Conservation (phyloP, 441 rosid genomes). For the Syzygium malaccense region DNA sequence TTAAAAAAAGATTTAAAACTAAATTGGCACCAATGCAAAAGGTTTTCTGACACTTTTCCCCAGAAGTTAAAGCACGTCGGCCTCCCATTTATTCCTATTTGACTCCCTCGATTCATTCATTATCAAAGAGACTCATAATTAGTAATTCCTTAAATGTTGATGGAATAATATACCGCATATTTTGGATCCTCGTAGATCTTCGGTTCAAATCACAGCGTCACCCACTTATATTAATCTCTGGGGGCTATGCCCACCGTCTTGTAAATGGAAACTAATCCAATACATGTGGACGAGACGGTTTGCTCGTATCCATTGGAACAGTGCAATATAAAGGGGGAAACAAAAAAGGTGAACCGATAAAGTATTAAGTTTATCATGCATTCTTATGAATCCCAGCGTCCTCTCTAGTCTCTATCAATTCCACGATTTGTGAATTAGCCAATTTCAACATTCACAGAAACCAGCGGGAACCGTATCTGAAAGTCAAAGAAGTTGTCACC, state of each 20-base stretch:
- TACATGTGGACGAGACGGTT: not conserved
- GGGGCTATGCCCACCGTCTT: too few relatives aligned
- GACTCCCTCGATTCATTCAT: not conserved
- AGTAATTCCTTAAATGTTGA: not conserved
- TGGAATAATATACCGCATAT: not conserved
- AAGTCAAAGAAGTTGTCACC: not conserved
- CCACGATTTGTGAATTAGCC: not conserved
- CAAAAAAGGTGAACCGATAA: not conserved
- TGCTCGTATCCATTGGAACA: not conserved
- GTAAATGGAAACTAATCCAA: not conserved
- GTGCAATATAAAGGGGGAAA: not conserved
- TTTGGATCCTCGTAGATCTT: too few relatives aligned
- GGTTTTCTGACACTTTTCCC: too few relatives aligned
- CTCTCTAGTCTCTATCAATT: not conserved
- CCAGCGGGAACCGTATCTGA: not conserved
- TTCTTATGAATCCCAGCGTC: not conserved
- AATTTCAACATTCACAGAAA: not conserved
- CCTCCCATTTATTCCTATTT: not conserved
- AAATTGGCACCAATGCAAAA: too few relatives aligned
- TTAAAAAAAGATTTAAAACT: too few relatives aligned
- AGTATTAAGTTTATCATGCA: rapidly evolving
- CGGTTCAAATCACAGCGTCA: too few relatives aligned
- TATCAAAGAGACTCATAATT: not conserved
- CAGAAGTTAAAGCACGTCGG: not conserved
- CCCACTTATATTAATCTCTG: too few relatives aligned